Percentiles rank a stretch among this genome's conserved stretches.
These are phyloP conservation scores for Nakaseomyces uthaithaninus DNA, from an alignment of 1,139 yeast genomes.

Conservation along the genomic window DNA sequence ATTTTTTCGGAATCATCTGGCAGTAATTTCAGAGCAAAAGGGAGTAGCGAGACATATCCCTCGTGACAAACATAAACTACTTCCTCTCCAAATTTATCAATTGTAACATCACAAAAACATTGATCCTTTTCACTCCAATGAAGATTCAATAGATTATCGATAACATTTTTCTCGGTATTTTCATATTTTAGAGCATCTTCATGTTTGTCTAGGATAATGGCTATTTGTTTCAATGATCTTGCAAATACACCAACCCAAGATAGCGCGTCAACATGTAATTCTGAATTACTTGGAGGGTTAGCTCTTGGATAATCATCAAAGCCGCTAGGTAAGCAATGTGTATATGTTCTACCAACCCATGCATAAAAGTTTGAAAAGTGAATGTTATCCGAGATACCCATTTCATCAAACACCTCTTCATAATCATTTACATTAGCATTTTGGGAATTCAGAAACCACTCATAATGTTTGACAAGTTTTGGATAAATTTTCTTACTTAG, in stretches of 20 bases:
- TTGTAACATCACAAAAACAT: conserved; percentile 78
- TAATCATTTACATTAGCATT: conserved; percentile 61
- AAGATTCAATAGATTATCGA: conserved; percentile 54
- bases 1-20: conserved; percentile 48
- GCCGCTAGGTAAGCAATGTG: conserved; percentile 89
- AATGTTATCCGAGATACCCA: conserved; percentile 15
- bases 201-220: conserved; percentile 49
- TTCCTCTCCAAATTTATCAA: conserved; percentile 49
- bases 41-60: conserved; percentile 83
- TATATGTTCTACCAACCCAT: conserved; percentile 87
- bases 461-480: conserved; percentile 63
- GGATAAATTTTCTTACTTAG: conserved; percentile 70
- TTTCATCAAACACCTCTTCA: conserved; percentile 23
- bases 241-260: conserved; percentile 96
- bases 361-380: conserved; percentile 69
- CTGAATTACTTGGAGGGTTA: conserved; percentile 73
- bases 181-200: conserved; percentile 51
- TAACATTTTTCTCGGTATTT: conserved; percentile 47
- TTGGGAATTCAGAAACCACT: conserved; percentile 82
- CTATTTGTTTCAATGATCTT: conserved; percentile 66
- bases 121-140: conserved; percentile 71
- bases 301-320: conserved; percentile 94
- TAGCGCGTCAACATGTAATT: conserved; percentile 78
- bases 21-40: conserved; percentile 68
- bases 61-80: conserved; percentile 61